These are phyloP conservation scores for Hortiboletus rubellus DNA, from an alignment of 1,284 basidiomycete genomes.

Conservation along the genomic window DNA sequence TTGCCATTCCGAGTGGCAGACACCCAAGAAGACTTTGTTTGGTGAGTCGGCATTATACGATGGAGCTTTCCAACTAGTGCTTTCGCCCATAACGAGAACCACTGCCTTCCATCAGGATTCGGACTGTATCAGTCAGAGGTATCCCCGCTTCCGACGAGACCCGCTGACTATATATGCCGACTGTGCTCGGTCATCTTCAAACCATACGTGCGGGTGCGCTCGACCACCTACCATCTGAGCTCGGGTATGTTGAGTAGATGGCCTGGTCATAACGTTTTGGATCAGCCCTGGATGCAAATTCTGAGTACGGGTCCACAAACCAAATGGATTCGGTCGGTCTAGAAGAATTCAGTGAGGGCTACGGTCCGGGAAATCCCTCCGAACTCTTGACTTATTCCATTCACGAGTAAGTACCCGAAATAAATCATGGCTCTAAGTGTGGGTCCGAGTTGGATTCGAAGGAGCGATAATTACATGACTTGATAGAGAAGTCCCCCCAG, in stretches of 20 bases:
- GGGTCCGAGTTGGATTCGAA: slow-evolving; percentile 5
- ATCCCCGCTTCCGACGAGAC: background rate
- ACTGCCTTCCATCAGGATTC: slow-evolving; percentile 5
- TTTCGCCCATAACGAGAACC: slow-evolving; percentile 4
- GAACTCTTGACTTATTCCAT: background rate
- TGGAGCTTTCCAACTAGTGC: background rate
- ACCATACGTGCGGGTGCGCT: background rate
- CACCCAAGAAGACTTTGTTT: background rate
- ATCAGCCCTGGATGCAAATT: background rate
- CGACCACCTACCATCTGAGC: slow-evolving; percentile 1
- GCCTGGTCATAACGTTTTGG: background rate
- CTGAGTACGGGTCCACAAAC: slow-evolving; percentile 1
- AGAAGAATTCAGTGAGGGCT: background rate
- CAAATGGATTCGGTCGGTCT: background rate
- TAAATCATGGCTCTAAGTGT: slow-evolving; percentile 6
- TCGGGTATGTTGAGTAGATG: background rate
- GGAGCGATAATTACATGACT: slow-evolving; percentile 27
- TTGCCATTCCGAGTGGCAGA: slow-evolving; percentile 12
- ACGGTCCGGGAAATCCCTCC: background rate
- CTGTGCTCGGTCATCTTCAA: background rate
- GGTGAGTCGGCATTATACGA: slow-evolving; percentile 9
- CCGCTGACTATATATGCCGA: background rate
- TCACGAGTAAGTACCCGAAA: background rate
- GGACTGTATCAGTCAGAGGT: slow-evolving; percentile 1
- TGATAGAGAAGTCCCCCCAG: slow-evolving; percentile 11